These are phyloP conservation scores for Allomyces arbusculus DNA, from an alignment of 192 early-diverging fungal genomes.

Conservation along the genomic window DNA sequence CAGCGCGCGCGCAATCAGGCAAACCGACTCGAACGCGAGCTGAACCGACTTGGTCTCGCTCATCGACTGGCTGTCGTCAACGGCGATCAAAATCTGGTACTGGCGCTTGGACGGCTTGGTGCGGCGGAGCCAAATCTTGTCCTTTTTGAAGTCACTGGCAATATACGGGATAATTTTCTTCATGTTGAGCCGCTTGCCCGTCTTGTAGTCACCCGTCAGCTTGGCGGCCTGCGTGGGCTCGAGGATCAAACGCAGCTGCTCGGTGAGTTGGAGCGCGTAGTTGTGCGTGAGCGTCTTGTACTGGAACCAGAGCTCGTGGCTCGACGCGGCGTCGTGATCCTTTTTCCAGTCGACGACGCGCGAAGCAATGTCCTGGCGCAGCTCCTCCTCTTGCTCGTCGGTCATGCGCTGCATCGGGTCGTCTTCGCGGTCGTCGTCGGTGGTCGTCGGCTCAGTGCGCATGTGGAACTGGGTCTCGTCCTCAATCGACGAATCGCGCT, in stretches of 20 bases:
- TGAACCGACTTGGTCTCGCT: constrained; percentile 66
- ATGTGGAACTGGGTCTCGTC: no score
- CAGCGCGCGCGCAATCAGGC: constrained; percentile 76
- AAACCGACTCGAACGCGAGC: constrained; percentile 84
- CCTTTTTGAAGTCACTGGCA: constrained; percentile 96
- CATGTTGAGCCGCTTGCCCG: constrained; percentile 98
- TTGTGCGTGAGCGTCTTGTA: constrained; percentile 81
- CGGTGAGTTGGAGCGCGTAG: constrained; percentile 70
- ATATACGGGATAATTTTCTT: constrained; percentile 98
- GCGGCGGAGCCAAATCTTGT: constrained; percentile 97
- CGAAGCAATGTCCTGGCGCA: neutral
- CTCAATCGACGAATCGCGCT: neutral
- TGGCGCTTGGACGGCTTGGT: constrained; percentile 90
- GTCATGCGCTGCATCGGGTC: neutral
- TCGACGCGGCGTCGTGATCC: neutral
- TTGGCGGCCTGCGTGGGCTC: constrained; percentile 92
- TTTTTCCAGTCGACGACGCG: neutral
- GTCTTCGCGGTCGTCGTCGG: constrained; percentile 1
- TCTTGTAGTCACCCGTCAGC: constrained; percentile 91
- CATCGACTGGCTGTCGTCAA: constrained; percentile 98
- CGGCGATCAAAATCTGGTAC: constrained; percentile 94
- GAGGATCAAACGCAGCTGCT: constrained; percentile 87
- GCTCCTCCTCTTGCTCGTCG: constrained; percentile 21
- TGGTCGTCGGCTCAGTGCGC: no score
- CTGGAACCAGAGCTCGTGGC: constrained; percentile 57